These are phyloP conservation scores for Fragosphaeria purpurea DNA, from an alignment of 2,329 filamentous ascomycete species.

Conservation along the genomic window DNA sequence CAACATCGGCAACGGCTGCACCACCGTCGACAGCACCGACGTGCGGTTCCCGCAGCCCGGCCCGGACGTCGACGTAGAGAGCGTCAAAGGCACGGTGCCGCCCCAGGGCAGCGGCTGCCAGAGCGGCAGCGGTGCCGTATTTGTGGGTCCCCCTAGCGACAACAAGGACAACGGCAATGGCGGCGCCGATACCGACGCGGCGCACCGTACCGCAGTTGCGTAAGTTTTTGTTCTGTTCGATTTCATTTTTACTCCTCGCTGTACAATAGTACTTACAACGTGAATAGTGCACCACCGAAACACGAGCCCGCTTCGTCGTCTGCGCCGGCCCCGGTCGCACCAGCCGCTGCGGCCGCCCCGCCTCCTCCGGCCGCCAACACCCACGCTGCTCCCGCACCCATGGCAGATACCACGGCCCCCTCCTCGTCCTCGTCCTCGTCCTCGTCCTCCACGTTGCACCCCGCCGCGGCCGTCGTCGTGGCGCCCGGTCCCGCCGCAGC, in stretches of 20 bases:
- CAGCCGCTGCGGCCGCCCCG: conserved; percentile 1
- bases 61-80: conserved; percentile 38
- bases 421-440: too few species aligned
- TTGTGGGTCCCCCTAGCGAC: not conserved
- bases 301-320: too few species aligned
- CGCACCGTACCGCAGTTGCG: too few species aligned
- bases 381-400: not conserved
- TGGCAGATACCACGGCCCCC: too few species aligned
- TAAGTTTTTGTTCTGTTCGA: too few species aligned
- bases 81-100: conserved; percentile 48
- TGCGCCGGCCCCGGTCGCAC: conserved; percentile 13
- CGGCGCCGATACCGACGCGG: too few species aligned
- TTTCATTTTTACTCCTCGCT: too few species aligned
- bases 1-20: conserved; percentile 12
- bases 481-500: conserved; percentile 1
- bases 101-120: conserved; percentile 13
- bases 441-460: conserved; percentile 8
- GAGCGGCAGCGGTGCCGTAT: not conserved
- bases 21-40: conserved; percentile 6
- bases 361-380: conserved; percentile 34
- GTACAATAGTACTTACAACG: too few species aligned
- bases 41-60: conserved; percentile 15
- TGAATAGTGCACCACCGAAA: too few species aligned
- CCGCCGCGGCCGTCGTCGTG: conserved; percentile 17
- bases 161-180: not conserved